Evolutionary conservation across 495 filamentous ascomycete genomes (phyloP).

Genomic region (Hapsidospora chrysogenum): DNA sequence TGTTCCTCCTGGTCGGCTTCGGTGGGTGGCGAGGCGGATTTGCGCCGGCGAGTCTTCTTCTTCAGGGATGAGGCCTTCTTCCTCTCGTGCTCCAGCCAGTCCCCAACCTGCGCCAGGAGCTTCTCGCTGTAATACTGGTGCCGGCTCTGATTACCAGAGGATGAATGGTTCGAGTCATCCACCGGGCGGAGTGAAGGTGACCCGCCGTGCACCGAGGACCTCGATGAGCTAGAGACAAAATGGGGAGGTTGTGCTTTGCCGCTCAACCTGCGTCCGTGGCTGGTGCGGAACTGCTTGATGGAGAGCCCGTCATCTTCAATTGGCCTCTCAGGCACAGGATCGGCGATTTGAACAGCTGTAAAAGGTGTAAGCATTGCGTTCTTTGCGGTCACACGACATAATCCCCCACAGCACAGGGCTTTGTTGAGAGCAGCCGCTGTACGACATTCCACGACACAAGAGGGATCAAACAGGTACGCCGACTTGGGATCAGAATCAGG

Average conservation of each 20-base stretch:
- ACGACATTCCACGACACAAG: too few relatives aligned
- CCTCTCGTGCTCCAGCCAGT: slow-evolving; percentile 71
- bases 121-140: slow-evolving; percentile 25
- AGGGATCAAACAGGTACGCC: too few relatives aligned
- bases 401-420: too few relatives aligned
- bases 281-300: slow-evolving; percentile 27
- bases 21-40: slow-evolving; percentile 9
- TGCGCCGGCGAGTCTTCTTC: slow-evolving; percentile 17
- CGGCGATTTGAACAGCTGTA: slow-evolving; percentile 31
- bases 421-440: too few relatives aligned
- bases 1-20: slow-evolving; percentile 5
- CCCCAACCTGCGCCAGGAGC: slow-evolving; percentile 53
- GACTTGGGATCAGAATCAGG: too few relatives aligned
- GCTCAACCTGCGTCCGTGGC: slow-evolving; percentile 21
- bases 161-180: slow-evolving; percentile 13
- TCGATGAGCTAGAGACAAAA: too few relatives aligned
- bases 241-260: slow-evolving; percentile 14
- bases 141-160: slow-evolving; percentile 17
- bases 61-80: slow-evolving; percentile 39
- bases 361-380: slow-evolving; percentile 10
- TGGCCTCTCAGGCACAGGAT: slow-evolving; percentile 17
- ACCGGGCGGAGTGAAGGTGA: slow-evolving; percentile 11
- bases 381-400: too few relatives aligned
- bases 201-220: slow-evolving; percentile 17
- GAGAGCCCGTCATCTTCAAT: slow-evolving; percentile 18